Percentiles rank a stretch among this genome's conserved stretches.
Conservation (phyloP, 2,329 filamentous ascomycete genomes). For the Gaeumannomyces tritici region DNA sequence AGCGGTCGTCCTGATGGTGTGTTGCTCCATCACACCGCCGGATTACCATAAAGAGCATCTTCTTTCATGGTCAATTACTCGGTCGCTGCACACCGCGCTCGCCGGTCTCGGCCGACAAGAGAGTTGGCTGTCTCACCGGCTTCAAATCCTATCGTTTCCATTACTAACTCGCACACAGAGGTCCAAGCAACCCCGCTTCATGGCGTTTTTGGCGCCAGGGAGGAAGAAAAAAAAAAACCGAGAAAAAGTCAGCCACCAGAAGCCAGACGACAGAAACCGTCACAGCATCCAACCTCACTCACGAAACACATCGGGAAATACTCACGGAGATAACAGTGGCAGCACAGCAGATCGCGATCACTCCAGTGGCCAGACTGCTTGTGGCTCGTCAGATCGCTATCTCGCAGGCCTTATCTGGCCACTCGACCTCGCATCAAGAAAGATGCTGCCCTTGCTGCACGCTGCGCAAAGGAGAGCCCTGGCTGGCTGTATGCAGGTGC, state of each 20-base stretch:
- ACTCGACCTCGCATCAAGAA: no score
- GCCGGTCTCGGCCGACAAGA: neutral
- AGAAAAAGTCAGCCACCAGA: neutral
- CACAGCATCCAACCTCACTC: neutral
- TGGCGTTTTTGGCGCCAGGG: no score
- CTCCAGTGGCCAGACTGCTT: neutral
- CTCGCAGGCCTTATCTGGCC: neutral
- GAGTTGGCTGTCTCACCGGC: neutral
- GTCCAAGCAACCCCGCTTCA: neutral
- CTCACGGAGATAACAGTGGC: neutral
- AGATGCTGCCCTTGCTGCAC: no score
- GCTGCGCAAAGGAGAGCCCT: no score
- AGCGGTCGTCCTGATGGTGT: neutral
- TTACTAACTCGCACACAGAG: neutral
- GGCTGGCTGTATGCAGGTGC: no score
- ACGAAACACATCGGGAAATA: neutral
- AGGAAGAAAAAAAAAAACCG: neutral
- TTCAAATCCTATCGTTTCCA: neutral
- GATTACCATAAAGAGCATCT: no score
- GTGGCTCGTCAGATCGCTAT: neutral
- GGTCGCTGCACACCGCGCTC: no score
- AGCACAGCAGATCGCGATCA: no score
- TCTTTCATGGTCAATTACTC: no score
- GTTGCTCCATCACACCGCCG: neutral
- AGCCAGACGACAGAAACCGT: neutral